These are phyloP conservation scores for Pseudoperonospora humuli DNA, from an alignment of 352 stramenopile species.

Conservation along the genomic window DNA sequence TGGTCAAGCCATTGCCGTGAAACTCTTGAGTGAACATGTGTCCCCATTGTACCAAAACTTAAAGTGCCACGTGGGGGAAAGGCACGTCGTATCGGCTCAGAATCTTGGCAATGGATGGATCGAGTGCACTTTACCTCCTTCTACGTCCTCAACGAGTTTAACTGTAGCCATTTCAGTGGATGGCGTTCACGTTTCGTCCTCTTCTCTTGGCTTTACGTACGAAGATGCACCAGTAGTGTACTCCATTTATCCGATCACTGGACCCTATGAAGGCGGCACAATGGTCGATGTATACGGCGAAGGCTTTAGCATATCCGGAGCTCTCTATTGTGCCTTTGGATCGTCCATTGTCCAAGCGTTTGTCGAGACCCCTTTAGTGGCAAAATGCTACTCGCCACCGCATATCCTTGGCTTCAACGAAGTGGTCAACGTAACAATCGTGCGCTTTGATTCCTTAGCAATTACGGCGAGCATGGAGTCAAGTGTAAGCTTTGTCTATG, in stretches of 20 bases:
- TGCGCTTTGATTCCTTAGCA: constrained; percentile 9
- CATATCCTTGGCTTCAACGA: constrained; percentile 5
- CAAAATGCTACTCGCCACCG: constrained; percentile 25
- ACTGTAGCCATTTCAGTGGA: constrained; percentile 25
- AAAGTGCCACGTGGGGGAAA: constrained; percentile 37
- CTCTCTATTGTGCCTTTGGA: constrained; percentile 37
- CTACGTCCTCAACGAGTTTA: not conserved
- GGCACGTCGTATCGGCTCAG: constrained; percentile 11
- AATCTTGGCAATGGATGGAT: constrained; percentile 27
- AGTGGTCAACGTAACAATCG: constrained; percentile 22
- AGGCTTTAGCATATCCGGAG: constrained; percentile 14
- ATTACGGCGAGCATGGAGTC: not conserved
- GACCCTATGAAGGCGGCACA: constrained; percentile 38
- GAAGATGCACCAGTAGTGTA: constrained; percentile 35
- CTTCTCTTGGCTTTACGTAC: constrained; percentile 27
- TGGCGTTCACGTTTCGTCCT: constrained; percentile 19
- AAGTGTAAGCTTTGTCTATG: constrained; percentile 31
- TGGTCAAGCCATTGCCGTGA: constrained; percentile 10
- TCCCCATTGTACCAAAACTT: constrained; percentile 20
- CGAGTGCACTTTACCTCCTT: constrained; percentile 28
- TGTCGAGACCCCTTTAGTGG: constrained; percentile 9
- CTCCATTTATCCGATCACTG: constrained; percentile 31
- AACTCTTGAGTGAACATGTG: constrained; percentile 21
- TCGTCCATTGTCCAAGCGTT: constrained; percentile 14
- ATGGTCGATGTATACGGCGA: constrained; percentile 24